Percentiles rank a stretch among this genome's conserved stretches.
Evolutionary conservation across 164 flowering plant genomes (phyloP).

Genomic region (Vitis amurensis): DNA sequence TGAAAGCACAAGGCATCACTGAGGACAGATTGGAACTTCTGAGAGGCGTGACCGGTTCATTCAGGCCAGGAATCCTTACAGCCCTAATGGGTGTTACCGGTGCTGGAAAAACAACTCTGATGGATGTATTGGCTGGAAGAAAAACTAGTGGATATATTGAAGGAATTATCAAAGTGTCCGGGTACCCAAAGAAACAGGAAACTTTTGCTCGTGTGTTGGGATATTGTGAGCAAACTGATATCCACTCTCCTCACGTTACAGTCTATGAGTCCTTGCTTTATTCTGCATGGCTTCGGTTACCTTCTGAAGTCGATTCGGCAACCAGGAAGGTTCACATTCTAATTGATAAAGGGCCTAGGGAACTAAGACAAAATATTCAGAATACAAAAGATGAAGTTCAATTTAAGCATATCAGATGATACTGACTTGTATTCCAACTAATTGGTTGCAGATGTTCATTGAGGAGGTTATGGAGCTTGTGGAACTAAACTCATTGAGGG

Average conservation of each 20-base stretch:
- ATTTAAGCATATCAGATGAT: too few species aligned
- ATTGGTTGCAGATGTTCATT: constrained; percentile 27
- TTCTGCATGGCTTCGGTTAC: constrained; percentile 42
- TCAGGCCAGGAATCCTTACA: constrained; percentile 50
- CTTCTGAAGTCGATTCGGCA: constrained; percentile 28
- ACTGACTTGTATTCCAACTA: too few species aligned
- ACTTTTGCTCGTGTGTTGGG: constrained; percentile 43
- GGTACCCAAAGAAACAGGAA: constrained; percentile 44
- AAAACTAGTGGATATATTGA: constrained; percentile 39
- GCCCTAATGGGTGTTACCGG: constrained; percentile 56
- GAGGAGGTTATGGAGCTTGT: constrained; percentile 14
- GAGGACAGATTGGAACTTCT: constrained; percentile 38
- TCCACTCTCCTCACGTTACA: constrained; percentile 43
- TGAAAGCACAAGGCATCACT: constrained; percentile 45
- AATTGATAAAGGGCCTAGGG: neutral
- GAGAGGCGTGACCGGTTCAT: constrained; percentile 42
- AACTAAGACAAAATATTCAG: too few species aligned
- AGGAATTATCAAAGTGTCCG: constrained; percentile 32
- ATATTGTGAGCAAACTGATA: constrained; percentile 39
- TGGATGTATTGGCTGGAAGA: constrained; percentile 31
- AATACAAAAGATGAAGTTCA: too few species aligned
- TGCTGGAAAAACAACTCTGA: constrained; percentile 49
- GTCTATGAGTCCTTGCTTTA: constrained; percentile 38
- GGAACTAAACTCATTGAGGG: constrained; percentile 31
- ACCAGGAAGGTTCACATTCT: constrained; percentile 23